Percentiles rank a stretch among this genome's conserved stretches.
Conservation (phyloP, 257 asterid species). For the Phtheirospermum japonicum region DNA sequence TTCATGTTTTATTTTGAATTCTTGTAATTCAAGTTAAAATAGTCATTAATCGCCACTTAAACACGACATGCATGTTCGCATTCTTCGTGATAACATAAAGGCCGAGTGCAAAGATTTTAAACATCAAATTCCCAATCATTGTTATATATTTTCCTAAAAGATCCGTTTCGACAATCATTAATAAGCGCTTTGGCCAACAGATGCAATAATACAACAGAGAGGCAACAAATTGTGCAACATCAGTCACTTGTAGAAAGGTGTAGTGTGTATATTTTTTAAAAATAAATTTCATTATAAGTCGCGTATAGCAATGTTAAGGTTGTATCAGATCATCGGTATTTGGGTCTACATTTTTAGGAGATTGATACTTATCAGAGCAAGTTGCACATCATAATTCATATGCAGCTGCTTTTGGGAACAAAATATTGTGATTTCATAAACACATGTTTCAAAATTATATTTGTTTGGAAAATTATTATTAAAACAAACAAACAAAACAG, state of each 20-base stretch:
- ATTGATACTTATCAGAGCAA: constrained; percentile 25
- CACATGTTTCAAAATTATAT: constrained; percentile 19
- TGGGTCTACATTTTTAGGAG: constrained; percentile 15
- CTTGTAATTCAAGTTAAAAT: constrained; percentile 3
- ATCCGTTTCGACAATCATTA: constrained; percentile 28
- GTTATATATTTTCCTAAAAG: constrained; percentile 22
- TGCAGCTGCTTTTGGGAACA: constrained; percentile 34
- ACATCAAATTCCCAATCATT: constrained; percentile 28
- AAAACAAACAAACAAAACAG: constrained; percentile 10
- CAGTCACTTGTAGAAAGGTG: constrained; percentile 27
- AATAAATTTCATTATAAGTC: too few relatives aligned
- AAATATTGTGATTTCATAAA: constrained; percentile 24
- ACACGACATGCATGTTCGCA: background rate
- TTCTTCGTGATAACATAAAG: constrained; percentile 8
- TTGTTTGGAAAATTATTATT: constrained; percentile 8
- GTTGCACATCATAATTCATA: constrained; percentile 17
- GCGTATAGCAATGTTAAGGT: constrained; percentile 18
- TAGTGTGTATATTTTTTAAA: constrained; percentile 5
- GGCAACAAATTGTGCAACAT: constrained; percentile 23
- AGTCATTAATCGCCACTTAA: background rate
- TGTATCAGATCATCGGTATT: constrained; percentile 22
- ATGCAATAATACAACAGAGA: constrained; percentile 14
- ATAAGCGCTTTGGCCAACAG: background rate
- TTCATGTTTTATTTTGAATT: background rate
- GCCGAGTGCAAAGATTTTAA: background rate